Evolutionary conservation across 768 basidiomycete genomes (phyloP).

Genomic region (Clitopilus passeckerianus): DNA sequence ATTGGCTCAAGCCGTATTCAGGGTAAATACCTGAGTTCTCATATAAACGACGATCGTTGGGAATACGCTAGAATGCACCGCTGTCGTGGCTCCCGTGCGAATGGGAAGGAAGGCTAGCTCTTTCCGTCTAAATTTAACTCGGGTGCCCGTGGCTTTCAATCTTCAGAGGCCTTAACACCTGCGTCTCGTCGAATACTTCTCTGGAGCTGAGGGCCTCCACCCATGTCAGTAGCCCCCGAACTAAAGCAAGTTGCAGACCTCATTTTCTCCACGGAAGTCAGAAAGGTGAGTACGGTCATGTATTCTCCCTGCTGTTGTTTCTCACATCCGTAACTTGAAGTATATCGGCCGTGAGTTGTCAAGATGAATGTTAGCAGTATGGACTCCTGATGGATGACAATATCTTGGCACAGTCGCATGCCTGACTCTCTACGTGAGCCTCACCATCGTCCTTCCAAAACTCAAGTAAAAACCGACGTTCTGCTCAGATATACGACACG

Average conservation of each 20-base stretch:
- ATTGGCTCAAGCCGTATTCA: no score
- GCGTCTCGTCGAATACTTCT: background rate
- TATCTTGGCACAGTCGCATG: no score
- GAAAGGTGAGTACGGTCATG: background rate
- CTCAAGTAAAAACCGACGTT: background rate
- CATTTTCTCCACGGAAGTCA: background rate
- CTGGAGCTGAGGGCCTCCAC: background rate
- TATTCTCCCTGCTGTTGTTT: no score
- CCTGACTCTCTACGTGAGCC: background rate
- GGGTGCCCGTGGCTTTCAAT: no score
- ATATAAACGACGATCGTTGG: no score
- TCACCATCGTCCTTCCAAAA: background rate
- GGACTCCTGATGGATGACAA: no score
- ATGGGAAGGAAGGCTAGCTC: background rate
- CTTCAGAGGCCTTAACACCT: no score
- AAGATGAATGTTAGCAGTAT: no score
- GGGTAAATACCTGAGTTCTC: no score
- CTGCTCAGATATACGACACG: constrained; percentile 15
- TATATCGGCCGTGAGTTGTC: no score
- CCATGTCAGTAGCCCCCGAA: background rate
- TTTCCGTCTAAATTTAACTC: no score
- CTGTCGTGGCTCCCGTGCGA: background rate
- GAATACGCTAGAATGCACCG: background rate
- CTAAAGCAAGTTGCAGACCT: background rate
- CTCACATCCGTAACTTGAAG: no score